Conservation (phyloP, 768 basidiomycete genomes). For the Paxillus involutus region DNA sequence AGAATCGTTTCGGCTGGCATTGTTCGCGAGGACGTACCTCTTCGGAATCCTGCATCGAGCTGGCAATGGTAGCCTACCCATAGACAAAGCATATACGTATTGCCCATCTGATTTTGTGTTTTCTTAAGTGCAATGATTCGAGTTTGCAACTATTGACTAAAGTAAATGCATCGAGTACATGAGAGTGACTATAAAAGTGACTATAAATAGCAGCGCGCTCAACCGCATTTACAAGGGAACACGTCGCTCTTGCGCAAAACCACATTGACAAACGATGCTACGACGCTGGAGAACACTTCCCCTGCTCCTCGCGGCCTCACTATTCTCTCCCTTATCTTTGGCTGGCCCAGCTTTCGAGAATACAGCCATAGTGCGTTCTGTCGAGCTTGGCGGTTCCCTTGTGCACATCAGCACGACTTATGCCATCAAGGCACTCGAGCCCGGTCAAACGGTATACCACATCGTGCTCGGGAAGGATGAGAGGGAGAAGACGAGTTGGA, state of each 20-base stretch:
- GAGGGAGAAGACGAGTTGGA: conserved; percentile 66
- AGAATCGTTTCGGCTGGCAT: conserved; percentile 79
- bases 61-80: conserved; percentile 69
- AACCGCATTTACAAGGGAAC: conserved; percentile 1
- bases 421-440: conserved; percentile 70
- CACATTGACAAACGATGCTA: conserved; percentile 41
- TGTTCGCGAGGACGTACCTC: conserved; percentile 76
- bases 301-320: conserved; percentile 42
- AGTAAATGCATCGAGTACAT: background rate
- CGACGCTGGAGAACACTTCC: conserved; percentile 45
- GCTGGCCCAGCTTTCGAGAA: conserved; percentile 73
- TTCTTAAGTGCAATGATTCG: background rate
- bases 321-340: conserved; percentile 39
- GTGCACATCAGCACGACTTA: conserved; percentile 90
- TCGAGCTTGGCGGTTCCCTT: conserved; percentile 87
- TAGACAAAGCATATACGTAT: background rate
- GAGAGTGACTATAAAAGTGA: conserved; percentile 5
- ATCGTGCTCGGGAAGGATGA: conserved; percentile 66
- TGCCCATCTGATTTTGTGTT: background rate
- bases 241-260: conserved; percentile 21
- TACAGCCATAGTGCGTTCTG: conserved; percentile 82
- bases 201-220: conserved; percentile 15
- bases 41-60: conserved; percentile 66
- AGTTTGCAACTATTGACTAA: background rate
- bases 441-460: conserved; percentile 62